Evolutionary conservation across 306 rosid genomes (phyloP).

Genomic region (Vicia faba): DNA sequence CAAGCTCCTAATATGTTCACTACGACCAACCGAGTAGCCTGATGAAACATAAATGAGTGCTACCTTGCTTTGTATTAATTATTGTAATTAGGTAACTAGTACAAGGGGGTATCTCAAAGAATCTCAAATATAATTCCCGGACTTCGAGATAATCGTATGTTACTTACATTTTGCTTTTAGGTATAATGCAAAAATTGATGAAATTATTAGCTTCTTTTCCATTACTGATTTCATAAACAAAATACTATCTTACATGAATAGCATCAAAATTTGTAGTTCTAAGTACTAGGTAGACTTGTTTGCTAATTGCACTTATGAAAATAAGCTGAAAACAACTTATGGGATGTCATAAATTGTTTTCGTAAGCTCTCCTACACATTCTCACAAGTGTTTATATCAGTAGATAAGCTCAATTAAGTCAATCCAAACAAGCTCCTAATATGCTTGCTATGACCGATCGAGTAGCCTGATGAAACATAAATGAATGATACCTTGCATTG

Average conservation of each 20-base stretch:
- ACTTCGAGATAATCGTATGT: conserved; percentile 49
- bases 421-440: background rate
- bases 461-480: too few species aligned
- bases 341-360: conserved; percentile 1
- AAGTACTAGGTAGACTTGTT: conserved; percentile 1
- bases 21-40: background rate
- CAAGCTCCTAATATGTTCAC: background rate
- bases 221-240: conserved; percentile 12
- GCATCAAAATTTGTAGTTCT: conserved; percentile 5
- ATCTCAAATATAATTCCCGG: conserved; percentile 52
- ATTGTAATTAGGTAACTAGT: conserved; percentile 19
- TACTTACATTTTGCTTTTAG: background rate
- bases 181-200: conserved; percentile 18
- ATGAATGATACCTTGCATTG: too few species aligned
- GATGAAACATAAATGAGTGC: background rate
- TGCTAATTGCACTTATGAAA: background rate
- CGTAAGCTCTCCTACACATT: background rate
- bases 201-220: conserved; percentile 17
- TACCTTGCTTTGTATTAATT: conserved; percentile 14
- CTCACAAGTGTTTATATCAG: background rate
- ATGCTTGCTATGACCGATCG: too few species aligned
- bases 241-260: conserved; percentile 11
- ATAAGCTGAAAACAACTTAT: background rate
- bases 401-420: background rate
- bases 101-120: conserved; percentile 39